Evolutionary conservation across 208 protist genomes (phyloP), one percentile per base, ranked within the genome.

Genomic region (Trypanosoma platydactyli): DNA sequence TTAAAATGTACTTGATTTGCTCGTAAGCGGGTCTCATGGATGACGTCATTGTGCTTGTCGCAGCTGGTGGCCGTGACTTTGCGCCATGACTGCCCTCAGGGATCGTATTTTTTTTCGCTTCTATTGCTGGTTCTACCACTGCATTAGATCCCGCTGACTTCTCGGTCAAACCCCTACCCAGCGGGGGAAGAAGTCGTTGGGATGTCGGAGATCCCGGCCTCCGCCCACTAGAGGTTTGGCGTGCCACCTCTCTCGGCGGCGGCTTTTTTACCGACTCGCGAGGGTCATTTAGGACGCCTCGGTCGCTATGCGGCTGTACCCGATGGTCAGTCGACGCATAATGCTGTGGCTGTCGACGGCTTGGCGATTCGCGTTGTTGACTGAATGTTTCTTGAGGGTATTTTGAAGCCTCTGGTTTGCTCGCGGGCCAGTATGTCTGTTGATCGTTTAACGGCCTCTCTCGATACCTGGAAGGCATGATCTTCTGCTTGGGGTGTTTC

Each of bases 1-100:
- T 35, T 27, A 73, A 35, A 48, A 73, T 60, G 29, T 73, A 73
- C 51, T 65, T 73, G 12, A 73, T 46, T 45, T 73, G 67, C 27
- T 73, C 67, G 33, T 73, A 64, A 5, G n/a, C 18, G 16, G 55
- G 56, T 24, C 58, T 46, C 38, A 58, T 40, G 27, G 16, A 44
- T 42, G 30, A n/a, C 22, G 44, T 20, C 5, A 15, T 5, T 15
- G 11, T 6, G 35, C 42, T 20, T 11, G 24, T 27, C 27, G 1
- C 51, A 38, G 22, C 13, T 13, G 4, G 24, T 24, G 50, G 1
- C 35, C 20, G 16, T 6, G 5, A 5, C 41, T 13, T 52, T 35
- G 0, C 52, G 45, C 30, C 22, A 4, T 5, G 7, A 42, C 1
- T 15, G 22, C 41, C 44, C 5, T 27, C 13, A 40, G 42, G 25